A percentile compares a stretch with the other conserved stretches of the same genome.
These are phyloP conservation scores for Boletellus ananas DNA, from an alignment of 768 basidiomycete species.

Conservation along the genomic window DNA sequence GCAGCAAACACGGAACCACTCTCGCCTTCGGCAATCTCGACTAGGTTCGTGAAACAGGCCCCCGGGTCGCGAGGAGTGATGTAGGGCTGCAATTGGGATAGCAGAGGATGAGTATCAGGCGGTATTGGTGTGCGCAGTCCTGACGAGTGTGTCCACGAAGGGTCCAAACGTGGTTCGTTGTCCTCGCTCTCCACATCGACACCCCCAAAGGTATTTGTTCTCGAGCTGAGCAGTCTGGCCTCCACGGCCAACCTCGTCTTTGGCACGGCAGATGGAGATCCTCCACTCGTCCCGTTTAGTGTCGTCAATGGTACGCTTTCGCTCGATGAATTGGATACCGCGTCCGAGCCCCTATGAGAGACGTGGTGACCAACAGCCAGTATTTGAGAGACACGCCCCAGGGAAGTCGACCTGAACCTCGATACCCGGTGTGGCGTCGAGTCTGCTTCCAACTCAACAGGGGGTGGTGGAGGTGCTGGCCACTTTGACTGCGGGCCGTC, in stretches of 20 bases:
- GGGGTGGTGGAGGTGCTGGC: conserved; percentile 31
- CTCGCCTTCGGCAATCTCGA: conserved; percentile 82
- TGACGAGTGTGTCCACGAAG: background rate
- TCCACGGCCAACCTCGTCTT: conserved; percentile 25
- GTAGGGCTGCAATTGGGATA: conserved; percentile 50
- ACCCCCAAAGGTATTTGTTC: conserved; percentile 39
- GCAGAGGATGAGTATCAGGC: conserved; percentile 23
- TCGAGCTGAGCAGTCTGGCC: conserved; percentile 27
- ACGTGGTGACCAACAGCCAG: conserved; percentile 45
- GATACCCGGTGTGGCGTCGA: conserved; percentile 24
- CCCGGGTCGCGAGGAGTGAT: conserved; percentile 66
- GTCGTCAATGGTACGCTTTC: conserved; percentile 18
- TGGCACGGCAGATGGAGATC: background rate
- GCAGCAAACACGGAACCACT: conserved; percentile 66
- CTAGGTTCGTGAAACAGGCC: conserved; percentile 60
- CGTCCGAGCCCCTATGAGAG: conserved; percentile 32
- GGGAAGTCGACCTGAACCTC: conserved; percentile 28
- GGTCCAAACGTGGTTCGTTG: background rate
- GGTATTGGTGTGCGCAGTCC: background rate
- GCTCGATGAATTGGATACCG: conserved; percentile 32
- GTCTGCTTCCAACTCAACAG: conserved; percentile 25
- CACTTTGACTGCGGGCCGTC: conserved; percentile 23
- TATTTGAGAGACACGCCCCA: conserved; percentile 25
- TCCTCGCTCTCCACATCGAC: conserved; percentile 13
- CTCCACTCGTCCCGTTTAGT: conserved; percentile 16